Base-by-base conservation (phyloP, 1,139 yeast species). In the Protomyces macrosporus region DNA sequence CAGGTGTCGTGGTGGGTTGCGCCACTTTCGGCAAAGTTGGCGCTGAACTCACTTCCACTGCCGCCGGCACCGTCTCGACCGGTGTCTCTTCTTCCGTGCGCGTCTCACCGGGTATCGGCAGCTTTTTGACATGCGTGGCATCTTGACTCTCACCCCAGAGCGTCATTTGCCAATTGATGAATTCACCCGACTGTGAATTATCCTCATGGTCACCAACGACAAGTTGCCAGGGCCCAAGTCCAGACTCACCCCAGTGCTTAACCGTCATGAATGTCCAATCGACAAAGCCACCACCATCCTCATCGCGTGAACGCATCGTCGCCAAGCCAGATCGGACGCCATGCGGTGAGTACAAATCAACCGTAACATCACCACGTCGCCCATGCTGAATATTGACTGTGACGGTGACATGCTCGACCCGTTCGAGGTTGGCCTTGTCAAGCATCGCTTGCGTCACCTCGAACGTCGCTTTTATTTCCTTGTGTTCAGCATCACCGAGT, bases 211-310 rank as follows among this genome's bases (percentile, higher is more conserved):
- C 83, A 65, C 77, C 76, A 0, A 91, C 91, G 69, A 81, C 83
- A 34, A 93, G 72, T 42, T 76, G 83, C 98, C 98, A 95, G 14
- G 83, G 84, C 9, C 99, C 99, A 39, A 75, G 75, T 1, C 95
- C 95, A 0, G 74, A 67, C 73, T 90, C 97, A 42, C 97, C 97
- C 67, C 98, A 93, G 74, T 93, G 98, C 1, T 96, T 98, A 32
- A 95, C 98, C n/a, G 95, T 83, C 90, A 91, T 90, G 72, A 93
- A 93, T 0, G 90, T 88, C 99, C 99, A 95, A 68, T 87, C 80
- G 7, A 72, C 71, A 69, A 89, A 87, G 0, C 97, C 97, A 1
- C 73, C 77, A 1, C 71, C 70, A 4, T 84, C 79, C 3, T 67
- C 69, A 74, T 95, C 99, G 30, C 75, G 70, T 4, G 75, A 75